Conservation (phyloP, 2,329 filamentous ascomycete species). For the Pestalotiopsis sp. region DNA sequence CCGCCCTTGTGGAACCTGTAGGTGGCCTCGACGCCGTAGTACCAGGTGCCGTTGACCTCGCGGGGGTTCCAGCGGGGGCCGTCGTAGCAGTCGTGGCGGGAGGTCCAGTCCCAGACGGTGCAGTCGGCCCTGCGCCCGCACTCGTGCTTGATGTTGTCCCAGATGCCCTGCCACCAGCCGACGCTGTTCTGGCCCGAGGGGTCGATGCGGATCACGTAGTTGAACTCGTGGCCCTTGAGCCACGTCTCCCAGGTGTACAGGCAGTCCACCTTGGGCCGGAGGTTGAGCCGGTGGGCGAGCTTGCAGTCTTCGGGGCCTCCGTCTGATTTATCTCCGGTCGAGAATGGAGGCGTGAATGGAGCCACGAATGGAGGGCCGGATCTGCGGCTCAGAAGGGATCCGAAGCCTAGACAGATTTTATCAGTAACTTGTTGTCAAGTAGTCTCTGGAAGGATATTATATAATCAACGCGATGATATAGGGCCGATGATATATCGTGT, state of each 20-base stretch:
- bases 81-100: neutral
- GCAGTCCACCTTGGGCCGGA: neutral
- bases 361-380: neutral
- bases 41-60: neutral
- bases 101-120: neutral
- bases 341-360: neutral
- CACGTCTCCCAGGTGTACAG: slow-evolving; percentile 2
- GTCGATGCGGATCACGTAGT: neutral
- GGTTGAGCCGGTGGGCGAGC: neutral
- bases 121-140: neutral
- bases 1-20: neutral
- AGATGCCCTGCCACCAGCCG: neutral
- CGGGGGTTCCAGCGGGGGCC: neutral
- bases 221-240: neutral
- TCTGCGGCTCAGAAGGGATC: no score
- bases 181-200: neutral
- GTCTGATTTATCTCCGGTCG: neutral
- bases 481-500: no score
- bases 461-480: no score
- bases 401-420: no score
- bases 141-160: neutral
- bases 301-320: neutral
- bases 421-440: no score
- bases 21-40: slow-evolving; percentile 1
- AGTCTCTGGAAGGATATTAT: no score